Conservation (phyloP, 2,329 filamentous ascomycete species). For the Graphiopsis chlorocephala region DNA sequence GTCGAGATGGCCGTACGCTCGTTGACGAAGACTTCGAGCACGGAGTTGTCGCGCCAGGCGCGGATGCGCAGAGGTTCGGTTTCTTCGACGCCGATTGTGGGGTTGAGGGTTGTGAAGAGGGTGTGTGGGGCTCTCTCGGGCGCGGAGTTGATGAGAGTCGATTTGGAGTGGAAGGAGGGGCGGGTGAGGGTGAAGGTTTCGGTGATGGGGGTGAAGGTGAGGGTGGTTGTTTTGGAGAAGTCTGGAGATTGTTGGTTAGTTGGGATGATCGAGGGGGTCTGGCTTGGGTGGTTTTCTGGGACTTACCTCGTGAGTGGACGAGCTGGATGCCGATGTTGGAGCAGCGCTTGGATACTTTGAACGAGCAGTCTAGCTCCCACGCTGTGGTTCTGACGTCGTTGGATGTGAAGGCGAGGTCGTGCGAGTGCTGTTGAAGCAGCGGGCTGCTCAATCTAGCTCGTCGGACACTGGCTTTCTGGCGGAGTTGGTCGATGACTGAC, state of each 20-base stretch:
- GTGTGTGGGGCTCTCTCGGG: conserved; percentile 44
- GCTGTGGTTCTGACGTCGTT: conserved; percentile 16
- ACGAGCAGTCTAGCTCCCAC: conserved; percentile 27
- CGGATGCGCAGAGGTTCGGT: conserved; percentile 40
- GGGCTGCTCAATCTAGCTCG: conserved; percentile 8
- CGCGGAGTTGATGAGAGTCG: conserved; percentile 24
- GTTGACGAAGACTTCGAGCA: conserved; percentile 49
- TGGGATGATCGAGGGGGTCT: background rate
- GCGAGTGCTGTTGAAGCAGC: conserved; percentile 1
- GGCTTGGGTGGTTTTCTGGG: background rate
- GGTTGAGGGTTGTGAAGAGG: conserved; percentile 38
- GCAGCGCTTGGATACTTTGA: conserved; percentile 24
- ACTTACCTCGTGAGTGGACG: conserved; percentile 25
- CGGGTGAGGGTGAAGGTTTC: conserved; percentile 42
- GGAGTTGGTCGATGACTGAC: conserved; percentile 26
- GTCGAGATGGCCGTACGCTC: conserved; percentile 43
- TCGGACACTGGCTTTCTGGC: conserved; percentile 22
- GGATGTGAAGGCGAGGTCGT: conserved; percentile 15
- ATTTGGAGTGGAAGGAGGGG: conserved; percentile 32
- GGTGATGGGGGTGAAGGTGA: conserved; percentile 38
- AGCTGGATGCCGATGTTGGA: conserved; percentile 24
- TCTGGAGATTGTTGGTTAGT: background rate
- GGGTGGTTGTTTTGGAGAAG: conserved; percentile 36
- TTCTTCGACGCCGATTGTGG: conserved; percentile 2
- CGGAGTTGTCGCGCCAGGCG: conserved; percentile 43